Conservation (phyloP, 1,139 yeast species). For the Lizanozyma gosingica region DNA sequence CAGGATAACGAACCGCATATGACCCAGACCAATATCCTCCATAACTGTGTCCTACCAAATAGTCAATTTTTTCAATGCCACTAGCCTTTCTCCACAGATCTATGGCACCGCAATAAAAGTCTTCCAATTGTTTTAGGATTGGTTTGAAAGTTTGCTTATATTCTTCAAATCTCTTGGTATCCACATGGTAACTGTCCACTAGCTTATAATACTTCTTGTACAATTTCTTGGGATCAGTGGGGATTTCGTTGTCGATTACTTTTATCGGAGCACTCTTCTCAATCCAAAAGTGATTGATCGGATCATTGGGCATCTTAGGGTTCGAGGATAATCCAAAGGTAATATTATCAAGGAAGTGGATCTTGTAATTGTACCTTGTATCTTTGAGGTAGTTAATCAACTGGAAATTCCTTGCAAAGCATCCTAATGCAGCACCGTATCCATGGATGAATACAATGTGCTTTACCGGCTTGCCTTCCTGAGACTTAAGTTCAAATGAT, state of each 20-base stretch:
- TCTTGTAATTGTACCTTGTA: slow-evolving; percentile 32
- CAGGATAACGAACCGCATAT: slow-evolving; percentile 38
- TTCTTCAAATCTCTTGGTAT: slow-evolving; percentile 16
- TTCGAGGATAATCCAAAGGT: slow-evolving; percentile 80
- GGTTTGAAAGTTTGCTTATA: slow-evolving; percentile 32
- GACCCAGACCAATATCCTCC: slow-evolving; percentile 42
- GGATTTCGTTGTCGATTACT: slow-evolving; percentile 4
- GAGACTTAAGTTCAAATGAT: slow-evolving; percentile 13
- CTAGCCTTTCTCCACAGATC: slow-evolving; percentile 30
- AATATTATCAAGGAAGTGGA: slow-evolving; percentile 75
- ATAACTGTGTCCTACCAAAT: slow-evolving; percentile 36
- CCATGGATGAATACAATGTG: slow-evolving; percentile 77
- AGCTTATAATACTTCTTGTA: slow-evolving; percentile 36
- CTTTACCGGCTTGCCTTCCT: slow-evolving; percentile 10
- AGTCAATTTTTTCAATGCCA: slow-evolving; percentile 28
- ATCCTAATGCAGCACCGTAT: slow-evolving; percentile 82
- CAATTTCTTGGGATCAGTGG: slow-evolving; percentile 22
- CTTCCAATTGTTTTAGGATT: slow-evolving; percentile 24
- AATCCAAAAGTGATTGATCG: background rate
- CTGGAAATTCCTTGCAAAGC: slow-evolving; percentile 71
- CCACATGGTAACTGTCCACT: slow-evolving; percentile 25
- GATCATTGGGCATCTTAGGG: slow-evolving; percentile 28
- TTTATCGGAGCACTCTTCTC: background rate
- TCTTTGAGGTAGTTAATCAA: slow-evolving; percentile 30
- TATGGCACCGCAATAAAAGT: slow-evolving; percentile 27